phyloP scores from a whole-genome alignment of 2,329 filamentous ascomycete species.

The Claviceps digitariae region DNA sequence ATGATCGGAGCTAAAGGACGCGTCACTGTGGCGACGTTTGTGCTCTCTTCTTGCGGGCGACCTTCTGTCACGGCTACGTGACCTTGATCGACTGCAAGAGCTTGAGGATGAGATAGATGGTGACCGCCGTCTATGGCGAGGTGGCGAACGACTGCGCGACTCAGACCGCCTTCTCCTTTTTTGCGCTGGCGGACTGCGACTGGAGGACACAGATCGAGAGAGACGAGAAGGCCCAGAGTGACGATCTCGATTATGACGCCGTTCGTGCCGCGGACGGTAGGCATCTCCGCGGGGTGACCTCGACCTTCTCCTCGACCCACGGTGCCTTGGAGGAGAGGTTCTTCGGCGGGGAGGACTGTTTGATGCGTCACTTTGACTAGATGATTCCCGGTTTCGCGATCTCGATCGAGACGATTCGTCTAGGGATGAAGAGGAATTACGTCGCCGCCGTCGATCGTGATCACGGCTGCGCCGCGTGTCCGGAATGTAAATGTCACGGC shows the following conservation, averaged over 20 bases:
- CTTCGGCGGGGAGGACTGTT: conserved; percentile 21
- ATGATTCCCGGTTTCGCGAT: conserved; percentile 21
- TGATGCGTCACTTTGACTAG: conserved; percentile 19
- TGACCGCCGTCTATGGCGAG: conserved; percentile 22
- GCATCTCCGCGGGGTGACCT: conserved; percentile 21
- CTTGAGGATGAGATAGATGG: conserved; percentile 30
- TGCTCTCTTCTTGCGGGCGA: conserved; percentile 5
- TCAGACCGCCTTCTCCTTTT: conserved; percentile 38
- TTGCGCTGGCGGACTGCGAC: conserved; percentile 26
- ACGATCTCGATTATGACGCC: conserved; percentile 11
- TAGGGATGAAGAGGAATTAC: conserved; percentile 21
- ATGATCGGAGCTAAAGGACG: conserved; percentile 2
- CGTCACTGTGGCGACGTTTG: conserved; percentile 3
- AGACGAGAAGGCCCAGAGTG: conserved; percentile 11
- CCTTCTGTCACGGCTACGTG: conserved; percentile 14
- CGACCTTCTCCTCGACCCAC: conserved; percentile 25
- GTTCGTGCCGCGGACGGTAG: conserved; percentile 14
- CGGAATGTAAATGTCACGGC: conserved; percentile 41
- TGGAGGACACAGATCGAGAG: conserved; percentile 24
- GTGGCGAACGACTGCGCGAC: conserved; percentile 33
- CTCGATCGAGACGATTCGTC: conserved; percentile 17
- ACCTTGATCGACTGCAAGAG: conserved; percentile 24
- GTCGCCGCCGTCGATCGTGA: conserved; percentile 15
- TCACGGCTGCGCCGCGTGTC: conserved; percentile 30
- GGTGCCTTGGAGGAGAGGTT: conserved; percentile 18